phyloP scores from a whole-genome alignment of 768 basidiomycete genomes.

The Collybia nuda region DNA sequence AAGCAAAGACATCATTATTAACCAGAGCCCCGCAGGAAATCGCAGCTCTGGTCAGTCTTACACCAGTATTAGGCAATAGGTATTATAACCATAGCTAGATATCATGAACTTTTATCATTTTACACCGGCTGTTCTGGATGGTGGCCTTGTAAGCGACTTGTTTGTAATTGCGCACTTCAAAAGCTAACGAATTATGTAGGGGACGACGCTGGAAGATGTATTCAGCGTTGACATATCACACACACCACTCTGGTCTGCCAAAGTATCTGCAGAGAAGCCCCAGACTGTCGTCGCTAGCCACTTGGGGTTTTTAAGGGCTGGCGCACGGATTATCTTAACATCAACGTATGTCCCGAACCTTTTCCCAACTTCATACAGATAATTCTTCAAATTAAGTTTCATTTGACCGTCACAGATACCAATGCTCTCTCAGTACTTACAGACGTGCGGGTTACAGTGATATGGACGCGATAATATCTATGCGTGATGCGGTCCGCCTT shows the following conservation, averaged over 20 bases:
- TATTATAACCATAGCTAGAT: no score
- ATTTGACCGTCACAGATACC: constrained; percentile 52
- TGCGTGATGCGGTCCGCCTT: constrained; percentile 52
- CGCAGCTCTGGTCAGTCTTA: no score
- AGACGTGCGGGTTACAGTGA: constrained; percentile 45
- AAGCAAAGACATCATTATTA: no score
- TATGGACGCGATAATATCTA: constrained; percentile 41
- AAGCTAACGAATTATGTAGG: constrained; percentile 34
- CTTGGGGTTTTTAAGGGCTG: constrained; percentile 60
- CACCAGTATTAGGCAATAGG: no score
- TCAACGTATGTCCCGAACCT: constrained; percentile 49
- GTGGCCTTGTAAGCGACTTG: constrained; percentile 39
- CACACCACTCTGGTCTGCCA: constrained; percentile 72
- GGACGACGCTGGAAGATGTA: constrained; percentile 57
- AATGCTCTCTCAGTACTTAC: constrained; percentile 59
- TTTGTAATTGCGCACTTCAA: not conserved
- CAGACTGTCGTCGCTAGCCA: constrained; percentile 59
- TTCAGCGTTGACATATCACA: constrained; percentile 47
- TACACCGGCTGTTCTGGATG: constrained; percentile 35
- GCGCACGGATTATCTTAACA: constrained; percentile 65
- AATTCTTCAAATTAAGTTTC: not conserved
- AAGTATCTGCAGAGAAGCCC: constrained; percentile 53
- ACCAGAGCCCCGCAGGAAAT: no score
- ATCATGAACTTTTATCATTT: constrained; percentile 4
- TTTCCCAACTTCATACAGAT: not conserved